phyloP scores from a whole-genome alignment of 2,329 filamentous ascomycete genomes.

The Botrytis porri region DNA sequence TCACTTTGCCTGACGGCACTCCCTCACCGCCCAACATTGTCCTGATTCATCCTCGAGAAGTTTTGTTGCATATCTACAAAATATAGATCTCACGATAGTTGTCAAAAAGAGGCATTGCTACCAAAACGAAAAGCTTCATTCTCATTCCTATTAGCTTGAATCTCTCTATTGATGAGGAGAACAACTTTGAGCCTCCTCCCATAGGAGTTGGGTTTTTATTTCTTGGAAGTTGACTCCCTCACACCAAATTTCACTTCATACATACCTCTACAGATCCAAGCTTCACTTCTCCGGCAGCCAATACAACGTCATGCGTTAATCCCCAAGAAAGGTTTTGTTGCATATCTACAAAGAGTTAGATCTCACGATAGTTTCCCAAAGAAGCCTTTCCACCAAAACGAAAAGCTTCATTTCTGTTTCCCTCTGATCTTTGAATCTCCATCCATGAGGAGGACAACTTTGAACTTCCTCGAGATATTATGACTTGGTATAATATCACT shows the following conservation, averaged over 20 bases:
- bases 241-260: not conserved
- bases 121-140: not conserved
- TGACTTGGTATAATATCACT: no score
- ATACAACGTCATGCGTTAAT: no score
- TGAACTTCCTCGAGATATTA: no score
- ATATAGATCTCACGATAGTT: not conserved
- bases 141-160: not conserved
- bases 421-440: rapidly evolving
- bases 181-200: not conserved
- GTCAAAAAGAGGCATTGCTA: rapidly evolving
- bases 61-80: not conserved
- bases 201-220: not conserved
- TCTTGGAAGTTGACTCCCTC: not conserved
- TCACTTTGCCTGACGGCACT: not conserved
- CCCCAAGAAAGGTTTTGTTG: not conserved
- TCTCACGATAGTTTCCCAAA: not conserved
- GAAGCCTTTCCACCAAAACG: not conserved
- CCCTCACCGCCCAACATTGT: not conserved
- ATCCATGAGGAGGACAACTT: not conserved
- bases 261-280: not conserved
- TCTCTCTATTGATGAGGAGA: not conserved
- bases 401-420: not conserved
- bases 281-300: not conserved
- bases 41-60: not conserved
- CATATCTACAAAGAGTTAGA: not conserved